Evolutionary conservation across 75 land plant species (phyloP).

Genomic region (Selaginella moellendorffii): DNA sequence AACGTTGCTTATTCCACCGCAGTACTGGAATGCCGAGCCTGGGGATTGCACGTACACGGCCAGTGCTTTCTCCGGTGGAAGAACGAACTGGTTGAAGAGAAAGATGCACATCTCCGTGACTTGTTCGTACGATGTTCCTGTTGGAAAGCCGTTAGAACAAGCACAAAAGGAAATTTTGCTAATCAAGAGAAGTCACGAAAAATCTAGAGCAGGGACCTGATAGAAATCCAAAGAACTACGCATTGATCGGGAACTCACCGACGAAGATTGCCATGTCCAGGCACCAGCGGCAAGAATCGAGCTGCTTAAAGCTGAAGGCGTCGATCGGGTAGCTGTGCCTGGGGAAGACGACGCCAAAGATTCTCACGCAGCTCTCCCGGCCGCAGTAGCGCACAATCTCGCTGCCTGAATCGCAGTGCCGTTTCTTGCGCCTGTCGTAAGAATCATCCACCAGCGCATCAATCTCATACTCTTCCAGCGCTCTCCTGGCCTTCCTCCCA

Average conservation of each 20-base stretch:
- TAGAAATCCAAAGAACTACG: neutral
- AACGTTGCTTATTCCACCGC: slow-evolving; percentile 20
- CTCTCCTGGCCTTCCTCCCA: no score
- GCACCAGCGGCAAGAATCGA: slow-evolving; percentile 67
- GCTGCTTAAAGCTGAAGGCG: slow-evolving; percentile 60
- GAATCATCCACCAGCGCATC: no score
- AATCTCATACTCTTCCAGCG: no score
- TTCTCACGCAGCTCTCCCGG: no score
- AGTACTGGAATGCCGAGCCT: slow-evolving; percentile 53
- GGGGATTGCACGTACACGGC: slow-evolving; percentile 83
- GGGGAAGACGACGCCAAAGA: slow-evolving; percentile 87
- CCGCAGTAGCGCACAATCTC: no score
- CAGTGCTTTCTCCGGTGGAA: slow-evolving; percentile 85
- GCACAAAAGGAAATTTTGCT: no score
- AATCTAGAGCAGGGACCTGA: neutral
- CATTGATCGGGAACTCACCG: slow-evolving; percentile 17
- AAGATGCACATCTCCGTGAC: slow-evolving; percentile 73
- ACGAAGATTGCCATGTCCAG: slow-evolving; percentile 68
- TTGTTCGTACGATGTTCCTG: slow-evolving; percentile 57
- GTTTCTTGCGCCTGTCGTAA: no score
- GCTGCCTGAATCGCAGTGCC: no score
- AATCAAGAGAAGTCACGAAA: neutral
- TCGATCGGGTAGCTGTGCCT: slow-evolving; percentile 81
- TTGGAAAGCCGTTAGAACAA: neutral
- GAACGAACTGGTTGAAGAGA: slow-evolving; percentile 48